phyloP scores from a whole-genome alignment of 2,329 filamentous ascomycete species.

The Colletotrichum sp. region DNA sequence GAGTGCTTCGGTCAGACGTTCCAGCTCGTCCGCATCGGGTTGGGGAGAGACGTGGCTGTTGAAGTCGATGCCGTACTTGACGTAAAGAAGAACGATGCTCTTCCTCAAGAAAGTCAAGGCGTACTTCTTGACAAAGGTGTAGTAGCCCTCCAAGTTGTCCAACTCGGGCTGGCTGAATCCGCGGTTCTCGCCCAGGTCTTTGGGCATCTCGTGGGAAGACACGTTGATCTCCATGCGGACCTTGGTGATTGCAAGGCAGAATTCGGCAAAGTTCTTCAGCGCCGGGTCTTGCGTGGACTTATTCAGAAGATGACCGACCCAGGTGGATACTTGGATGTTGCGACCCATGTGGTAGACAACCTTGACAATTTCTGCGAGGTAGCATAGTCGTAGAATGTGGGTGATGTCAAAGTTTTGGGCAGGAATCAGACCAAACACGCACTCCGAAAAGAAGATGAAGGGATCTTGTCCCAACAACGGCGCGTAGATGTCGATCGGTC shows the following conservation, averaged over 20 bases:
- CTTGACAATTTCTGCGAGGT: slow-evolving; percentile 89
- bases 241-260: slow-evolving; percentile 55
- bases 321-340: slow-evolving; percentile 56
- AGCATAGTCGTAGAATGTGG: slow-evolving; percentile 84
- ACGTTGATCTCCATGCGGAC: slow-evolving; percentile 47
- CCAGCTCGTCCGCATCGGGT: slow-evolving; percentile 76
- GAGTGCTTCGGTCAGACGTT: slow-evolving; percentile 78
- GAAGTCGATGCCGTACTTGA: slow-evolving; percentile 89
- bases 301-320: slow-evolving; percentile 51
- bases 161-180: slow-evolving; percentile 63
- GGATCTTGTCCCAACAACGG: slow-evolving; percentile 73
- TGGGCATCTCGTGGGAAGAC: slow-evolving; percentile 32
- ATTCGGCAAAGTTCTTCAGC: slow-evolving; percentile 60
- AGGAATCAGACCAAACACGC: slow-evolving; percentile 72
- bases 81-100: slow-evolving; percentile 80
- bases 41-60: slow-evolving; percentile 69
- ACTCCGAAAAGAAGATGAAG: slow-evolving; percentile 84
- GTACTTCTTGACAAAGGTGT: slow-evolving; percentile 76
- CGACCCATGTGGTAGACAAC: slow-evolving; percentile 67
- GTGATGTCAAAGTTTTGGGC: slow-evolving; percentile 75
- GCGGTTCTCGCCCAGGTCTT: slow-evolving; percentile 39
- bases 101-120: slow-evolving; percentile 92
- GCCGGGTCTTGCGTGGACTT: slow-evolving; percentile 48
- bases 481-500: slow-evolving; percentile 50
- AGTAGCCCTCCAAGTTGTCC: slow-evolving; percentile 58